Base-by-base conservation (phyloP, 768 basidiomycete species). In the Russula ochroleuca region DNA sequence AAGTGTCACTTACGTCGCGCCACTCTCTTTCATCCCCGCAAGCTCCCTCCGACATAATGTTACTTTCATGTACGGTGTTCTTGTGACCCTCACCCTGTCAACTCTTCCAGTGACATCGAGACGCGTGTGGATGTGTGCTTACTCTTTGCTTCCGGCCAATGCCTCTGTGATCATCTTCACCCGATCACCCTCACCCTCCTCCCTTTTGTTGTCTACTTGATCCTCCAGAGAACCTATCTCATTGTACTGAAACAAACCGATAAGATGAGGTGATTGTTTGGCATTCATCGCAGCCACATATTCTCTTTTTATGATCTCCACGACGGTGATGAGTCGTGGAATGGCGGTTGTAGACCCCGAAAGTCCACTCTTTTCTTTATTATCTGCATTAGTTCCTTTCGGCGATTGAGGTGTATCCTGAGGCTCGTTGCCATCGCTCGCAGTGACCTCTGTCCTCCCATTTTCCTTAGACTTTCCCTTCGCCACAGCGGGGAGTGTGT, bases 241-340 rank as follows among this genome's bases (percentile, higher is more conserved):
- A 66, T 91, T 92, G 75, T 91, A 92, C 71, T 92, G 90, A 70
- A 90, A 82, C 38, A 92, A 73, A 3, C 90, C 90, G 4, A 73
- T 72, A 31, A 75, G 59, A 2, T 57, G 54, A 6, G 69, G 69
- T 4, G 55, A 21, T 14, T 31, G 38, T 50, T 47, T 67, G 76
- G 70, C 49, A 77, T 76, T 79, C 7, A 87, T 75, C 17, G 71
- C 71, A 60, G 84, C 84, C 59, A 90, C 65, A 70, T 85, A 92
- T 70, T 92, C 88, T 31, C 92, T 83, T 70, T 94, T 94, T 69
- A 92, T 83, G 61, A 94, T 90, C 73, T 95, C 92, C 0, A 85
- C 85, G 4, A 92, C 87, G 0, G 86, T 84, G 41, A 94, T 78
- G 9, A 95, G 79, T 0, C 87, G 83, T 0, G 90, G 84, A 5